Base-by-base conservation (phyloP, 2,329 filamentous ascomycete genomes). In the Pseudomassariella vexata region DNA sequence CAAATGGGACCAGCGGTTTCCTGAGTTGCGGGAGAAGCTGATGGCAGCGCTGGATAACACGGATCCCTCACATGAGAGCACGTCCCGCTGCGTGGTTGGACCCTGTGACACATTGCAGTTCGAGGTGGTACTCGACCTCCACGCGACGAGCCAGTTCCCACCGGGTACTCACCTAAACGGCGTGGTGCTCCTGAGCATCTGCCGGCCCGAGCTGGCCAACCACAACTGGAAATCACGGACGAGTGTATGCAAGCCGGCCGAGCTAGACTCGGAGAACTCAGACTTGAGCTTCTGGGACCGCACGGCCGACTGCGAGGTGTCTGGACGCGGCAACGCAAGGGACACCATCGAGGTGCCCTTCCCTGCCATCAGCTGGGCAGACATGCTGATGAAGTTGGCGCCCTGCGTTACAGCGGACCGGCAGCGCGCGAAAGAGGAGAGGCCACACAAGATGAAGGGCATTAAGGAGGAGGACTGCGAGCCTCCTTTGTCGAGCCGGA, bases 151-250 rank as follows among this genome's bases (percentile, higher is more conserved):
- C 43, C 66, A 68, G 36, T 76, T 79, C 45, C 75, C 75, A 4
- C 57, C 64, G 9, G 70, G 73, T n/a, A 74, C 75, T 5, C 71
- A 77, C 47, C 66, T 81, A 34, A 67, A 74, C 39, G 73, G 71
- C 36, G 67, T 73, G 38, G 69, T 78, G 20, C 71, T 80, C 54
- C 65, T 81, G 34, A 66, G 65, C 35, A 67, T 81, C 35, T 69
- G 71, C 36, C 66, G 70, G 40, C 65, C 62, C 11, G 62, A 57
- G 20, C 61, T 78, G 29, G 65, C 73, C 43, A 68, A 65, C 46
- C 72, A 76, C 48, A 62, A 63, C 23, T 81, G 76, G 76, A 70
- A 73, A 54, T 76, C 75, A 36, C 57, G 73, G 28, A 80, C 76
- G 9, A 68, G 65, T 12, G 64, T 82, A 27, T 65, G 67, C 16